These are phyloP conservation scores for Epichloe elymi DNA, from an alignment of 2,329 filamentous ascomycete genomes.

Conservation along the genomic window DNA sequence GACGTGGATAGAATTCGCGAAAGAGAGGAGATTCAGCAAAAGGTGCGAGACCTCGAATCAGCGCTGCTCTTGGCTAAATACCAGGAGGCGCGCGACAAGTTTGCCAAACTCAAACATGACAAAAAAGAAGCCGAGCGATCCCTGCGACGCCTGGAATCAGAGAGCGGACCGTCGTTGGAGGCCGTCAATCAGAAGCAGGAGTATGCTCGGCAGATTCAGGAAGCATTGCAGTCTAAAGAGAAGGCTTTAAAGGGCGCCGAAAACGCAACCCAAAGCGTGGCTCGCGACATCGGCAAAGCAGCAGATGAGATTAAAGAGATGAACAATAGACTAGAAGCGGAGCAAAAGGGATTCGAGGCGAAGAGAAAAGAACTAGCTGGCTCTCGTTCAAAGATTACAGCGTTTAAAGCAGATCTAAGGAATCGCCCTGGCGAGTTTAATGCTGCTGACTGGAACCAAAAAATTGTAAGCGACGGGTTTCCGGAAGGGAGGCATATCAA, in stretches of 20 bases:
- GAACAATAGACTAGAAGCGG: conserved; percentile 32
- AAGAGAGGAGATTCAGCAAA: conserved; percentile 52
- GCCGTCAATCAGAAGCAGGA: conserved; percentile 56
- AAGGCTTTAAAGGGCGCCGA: conserved; percentile 41
- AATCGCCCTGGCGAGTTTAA: conserved; percentile 56
- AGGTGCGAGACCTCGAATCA: conserved; percentile 50
- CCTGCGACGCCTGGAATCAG: conserved; percentile 44
- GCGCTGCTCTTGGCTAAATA: conserved; percentile 56
- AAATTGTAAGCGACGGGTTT: conserved; percentile 42
- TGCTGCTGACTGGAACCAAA: conserved; percentile 54
- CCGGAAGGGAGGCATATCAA: neutral
- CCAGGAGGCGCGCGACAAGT: conserved; percentile 34
- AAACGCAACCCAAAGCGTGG: conserved; percentile 30
- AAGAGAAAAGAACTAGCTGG: conserved; percentile 38
- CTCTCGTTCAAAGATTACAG: conserved; percentile 44
- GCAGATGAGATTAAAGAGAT: conserved; percentile 30
- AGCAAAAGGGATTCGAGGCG: conserved; percentile 33
- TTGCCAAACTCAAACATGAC: conserved; percentile 38
- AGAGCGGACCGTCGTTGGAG: conserved; percentile 51
- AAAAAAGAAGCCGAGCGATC: conserved; percentile 44
- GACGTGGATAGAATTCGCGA: conserved; percentile 78
- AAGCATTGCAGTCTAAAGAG: conserved; percentile 41
- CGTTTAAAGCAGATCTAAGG: conserved; percentile 49
- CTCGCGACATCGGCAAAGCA: conserved; percentile 22
- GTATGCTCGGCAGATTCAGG: conserved; percentile 48